Evolutionary conservation across 208 protist genomes (phyloP).

Genomic region (Acanthamoeba castellanii): DNA sequence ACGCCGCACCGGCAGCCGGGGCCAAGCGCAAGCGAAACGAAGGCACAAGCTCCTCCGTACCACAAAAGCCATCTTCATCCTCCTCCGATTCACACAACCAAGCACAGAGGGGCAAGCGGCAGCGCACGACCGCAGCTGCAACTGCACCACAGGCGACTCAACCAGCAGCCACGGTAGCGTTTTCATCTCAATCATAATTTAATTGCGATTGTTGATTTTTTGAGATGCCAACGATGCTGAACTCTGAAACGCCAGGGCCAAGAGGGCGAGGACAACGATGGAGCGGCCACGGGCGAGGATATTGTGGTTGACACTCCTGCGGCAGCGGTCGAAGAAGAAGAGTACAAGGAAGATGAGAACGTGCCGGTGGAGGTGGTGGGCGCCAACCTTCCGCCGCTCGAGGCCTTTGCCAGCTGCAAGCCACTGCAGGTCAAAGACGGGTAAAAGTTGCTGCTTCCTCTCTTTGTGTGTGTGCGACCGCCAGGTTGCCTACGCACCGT

Average conservation of each 20-base stretch:
- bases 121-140: not conserved
- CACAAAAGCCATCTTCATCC: not conserved
- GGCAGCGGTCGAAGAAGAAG: not conserved
- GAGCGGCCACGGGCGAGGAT: not conserved
- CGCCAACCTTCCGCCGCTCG: not conserved
- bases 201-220: not conserved
- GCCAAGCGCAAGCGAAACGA: not conserved
- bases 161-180: not conserved
- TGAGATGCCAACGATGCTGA: not conserved
- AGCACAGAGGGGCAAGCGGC: not conserved
- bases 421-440: not conserved
- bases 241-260: too few relatives aligned
- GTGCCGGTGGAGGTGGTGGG: slow-evolving; percentile 13
- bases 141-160: not conserved
- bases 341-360: slow-evolving; percentile 20
- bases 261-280: not conserved
- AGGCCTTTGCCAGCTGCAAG: not conserved
- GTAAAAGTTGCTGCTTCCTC: not conserved
- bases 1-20: not conserved
- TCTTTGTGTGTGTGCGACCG: not conserved
- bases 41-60: not conserved
- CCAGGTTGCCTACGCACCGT: not conserved
- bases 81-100: not conserved
- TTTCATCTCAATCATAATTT: not conserved
- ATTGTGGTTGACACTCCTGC: not conserved